Conservation (phyloP, 345 rosid genomes). For the Lepidium aucheri region DNA sequence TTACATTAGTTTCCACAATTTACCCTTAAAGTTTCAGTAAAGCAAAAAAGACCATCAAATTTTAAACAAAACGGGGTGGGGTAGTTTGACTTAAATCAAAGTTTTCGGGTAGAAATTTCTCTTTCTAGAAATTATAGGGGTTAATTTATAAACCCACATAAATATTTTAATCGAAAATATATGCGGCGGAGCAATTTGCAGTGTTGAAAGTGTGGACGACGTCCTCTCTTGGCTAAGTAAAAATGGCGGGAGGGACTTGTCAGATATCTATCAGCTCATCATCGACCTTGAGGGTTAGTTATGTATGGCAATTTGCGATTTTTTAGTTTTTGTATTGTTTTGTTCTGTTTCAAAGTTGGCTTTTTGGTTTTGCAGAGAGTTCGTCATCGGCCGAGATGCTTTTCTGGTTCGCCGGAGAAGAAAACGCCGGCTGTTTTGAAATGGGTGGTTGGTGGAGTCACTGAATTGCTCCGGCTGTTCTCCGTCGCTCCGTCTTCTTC, state of each 20-base stretch:
- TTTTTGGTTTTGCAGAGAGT: slow-evolving; percentile 26
- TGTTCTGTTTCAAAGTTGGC: neutral
- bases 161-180: neutral
- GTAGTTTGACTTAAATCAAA: neutral
- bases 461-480: slow-evolving; percentile 61
- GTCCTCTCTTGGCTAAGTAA: neutral
- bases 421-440: slow-evolving; percentile 43
- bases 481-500: slow-evolving; percentile 27
- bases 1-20: neutral
- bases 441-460: slow-evolving; percentile 63
- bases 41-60: neutral
- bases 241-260: slow-evolving; percentile 28
- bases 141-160: neutral
- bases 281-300: slow-evolving; percentile 1
- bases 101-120: too few relatives aligned
- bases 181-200: neutral
- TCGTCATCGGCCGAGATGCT: slow-evolving; percentile 31
- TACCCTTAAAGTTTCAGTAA: neutral
- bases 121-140: neutral
- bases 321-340: neutral
- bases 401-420: slow-evolving; percentile 34
- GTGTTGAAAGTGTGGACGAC: neutral
- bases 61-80: neutral
- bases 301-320: neutral
- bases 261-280: neutral